Percentiles rank a stretch among this genome's conserved stretches.
phyloP scores from a whole-genome alignment of 2,329 filamentous ascomycete species.

The Zymoseptoria ardabiliae region DNA sequence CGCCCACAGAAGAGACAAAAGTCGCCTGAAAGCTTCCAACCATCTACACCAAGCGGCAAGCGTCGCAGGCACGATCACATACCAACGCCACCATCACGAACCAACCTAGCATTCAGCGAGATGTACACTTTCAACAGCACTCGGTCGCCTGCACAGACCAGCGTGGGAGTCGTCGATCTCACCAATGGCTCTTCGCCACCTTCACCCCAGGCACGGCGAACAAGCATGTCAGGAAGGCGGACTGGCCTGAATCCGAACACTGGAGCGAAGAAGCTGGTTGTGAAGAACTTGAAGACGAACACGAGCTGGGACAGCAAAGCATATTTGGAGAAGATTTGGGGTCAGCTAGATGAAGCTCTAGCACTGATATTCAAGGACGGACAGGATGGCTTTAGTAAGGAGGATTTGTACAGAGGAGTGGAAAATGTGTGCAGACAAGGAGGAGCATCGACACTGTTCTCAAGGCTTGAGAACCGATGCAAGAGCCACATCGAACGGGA shows the following conservation, averaged over 20 bases:
- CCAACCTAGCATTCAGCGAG: conserved; percentile 32
- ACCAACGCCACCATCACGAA: conserved; percentile 11
- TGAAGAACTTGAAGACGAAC: conserved; percentile 76
- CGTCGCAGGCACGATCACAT: conserved; percentile 31
- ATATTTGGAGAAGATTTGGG: conserved; percentile 72
- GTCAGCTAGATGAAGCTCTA: conserved; percentile 66
- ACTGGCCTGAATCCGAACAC: conserved; percentile 60
- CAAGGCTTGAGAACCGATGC: conserved; percentile 58
- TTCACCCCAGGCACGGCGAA: conserved; percentile 18
- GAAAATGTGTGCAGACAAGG: conserved; percentile 85
- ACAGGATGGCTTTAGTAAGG: conserved; percentile 59
- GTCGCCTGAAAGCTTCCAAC: conserved; percentile 11
- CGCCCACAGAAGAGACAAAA: conserved; percentile 16
- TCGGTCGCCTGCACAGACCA: conserved; percentile 29
- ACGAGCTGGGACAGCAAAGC: conserved; percentile 60
- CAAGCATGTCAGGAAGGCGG: conserved; percentile 18
- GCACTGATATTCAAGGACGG: conserved; percentile 61
- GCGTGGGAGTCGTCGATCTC: conserved; percentile 34
- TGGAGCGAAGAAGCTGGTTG: conserved; percentile 78
- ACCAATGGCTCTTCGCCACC: conserved; percentile 34
- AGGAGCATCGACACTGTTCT: conserved; percentile 60
- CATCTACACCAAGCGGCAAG: conserved; percentile 33
- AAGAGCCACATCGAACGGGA: conserved; percentile 52
- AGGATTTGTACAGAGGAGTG: conserved; percentile 81
- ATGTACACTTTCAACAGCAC: conserved; percentile 48